Percentiles rank a stretch among this genome's conserved stretches.
Evolutionary conservation across 2,329 filamentous ascomycete species (phyloP).

Genomic region (Stagonosporopsis cucurbitacearum): DNA sequence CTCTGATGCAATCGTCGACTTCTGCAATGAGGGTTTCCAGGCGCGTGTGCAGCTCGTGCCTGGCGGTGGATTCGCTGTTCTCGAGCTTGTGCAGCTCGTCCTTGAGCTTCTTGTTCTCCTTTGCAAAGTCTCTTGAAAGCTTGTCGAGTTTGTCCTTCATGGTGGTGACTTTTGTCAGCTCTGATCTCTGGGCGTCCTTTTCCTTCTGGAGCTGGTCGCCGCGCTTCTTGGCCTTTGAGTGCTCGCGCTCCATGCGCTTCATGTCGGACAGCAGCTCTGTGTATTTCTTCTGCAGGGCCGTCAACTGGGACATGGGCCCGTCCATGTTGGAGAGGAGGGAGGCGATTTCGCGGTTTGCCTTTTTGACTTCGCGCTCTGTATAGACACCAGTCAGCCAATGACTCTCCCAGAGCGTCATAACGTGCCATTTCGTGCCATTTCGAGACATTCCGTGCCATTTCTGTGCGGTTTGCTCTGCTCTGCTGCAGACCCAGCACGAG

Average conservation of each 20-base stretch:
- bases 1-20: constrained; percentile 85
- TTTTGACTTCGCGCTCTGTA: constrained; percentile 89
- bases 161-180: constrained; percentile 86
- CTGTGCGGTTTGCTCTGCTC: too few relatives aligned
- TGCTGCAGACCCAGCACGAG: constrained; percentile 5
- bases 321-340: constrained; percentile 86
- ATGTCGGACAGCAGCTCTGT: constrained; percentile 91
- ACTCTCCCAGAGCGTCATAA: constrained; percentile 9
- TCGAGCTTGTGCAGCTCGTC: constrained; percentile 88
- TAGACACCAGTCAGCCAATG: constrained; percentile 37
- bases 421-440: too few relatives aligned
- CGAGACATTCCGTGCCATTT: too few relatives aligned
- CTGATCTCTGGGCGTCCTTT: constrained; percentile 85
- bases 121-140: constrained; percentile 88
- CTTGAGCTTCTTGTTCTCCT: constrained; percentile 98
- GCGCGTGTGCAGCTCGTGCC: constrained; percentile 82
- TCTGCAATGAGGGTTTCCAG: constrained; percentile 81
- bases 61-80: constrained; percentile 82
- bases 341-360: constrained; percentile 88
- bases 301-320: constrained; percentile 89
- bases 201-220: constrained; percentile 96
- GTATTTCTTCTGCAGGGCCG: constrained; percentile 87
- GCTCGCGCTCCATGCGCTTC: constrained; percentile 93
- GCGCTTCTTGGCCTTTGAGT: constrained; percentile 93
- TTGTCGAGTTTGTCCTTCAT: constrained; percentile 98